Percentiles rank a stretch among this genome's conserved stretches.
Evolutionary conservation across 306 rosid species (phyloP).

Genomic region (Rosa multiflora): DNA sequence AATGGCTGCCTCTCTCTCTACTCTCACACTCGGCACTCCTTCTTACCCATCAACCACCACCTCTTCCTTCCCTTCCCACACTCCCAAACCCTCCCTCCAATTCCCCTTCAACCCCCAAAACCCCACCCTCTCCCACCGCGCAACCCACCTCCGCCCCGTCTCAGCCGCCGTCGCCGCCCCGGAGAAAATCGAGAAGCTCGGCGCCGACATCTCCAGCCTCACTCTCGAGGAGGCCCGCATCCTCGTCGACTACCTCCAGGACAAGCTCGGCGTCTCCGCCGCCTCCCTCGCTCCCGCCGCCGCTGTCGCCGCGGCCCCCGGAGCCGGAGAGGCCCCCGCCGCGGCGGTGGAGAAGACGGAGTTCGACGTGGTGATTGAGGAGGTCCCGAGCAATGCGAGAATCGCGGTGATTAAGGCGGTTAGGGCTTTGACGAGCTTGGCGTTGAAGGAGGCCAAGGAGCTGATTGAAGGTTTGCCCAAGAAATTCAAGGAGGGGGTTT

Average conservation of each 20-base stretch:
- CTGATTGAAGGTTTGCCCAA: constrained; percentile 89
- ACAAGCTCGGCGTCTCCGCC: constrained; percentile 90
- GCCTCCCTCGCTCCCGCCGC: constrained; percentile 78
- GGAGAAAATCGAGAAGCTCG: constrained; percentile 63
- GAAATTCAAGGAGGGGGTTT: constrained; percentile 78
- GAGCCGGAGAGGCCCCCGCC: constrained; percentile 28
- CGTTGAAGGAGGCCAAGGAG: constrained; percentile 92
- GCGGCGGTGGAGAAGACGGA: constrained; percentile 84
- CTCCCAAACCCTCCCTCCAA: constrained; percentile 39
- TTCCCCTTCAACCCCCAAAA: constrained; percentile 33
- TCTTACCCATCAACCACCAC: constrained; percentile 30
- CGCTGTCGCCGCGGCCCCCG: constrained; percentile 41
- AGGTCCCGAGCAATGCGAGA: constrained; percentile 74
- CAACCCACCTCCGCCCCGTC: constrained; percentile 53
- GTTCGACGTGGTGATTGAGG: constrained; percentile 89
- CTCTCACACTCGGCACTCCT: constrained; percentile 45
- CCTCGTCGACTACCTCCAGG: constrained; percentile 87
- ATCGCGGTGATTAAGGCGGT: constrained; percentile 88
- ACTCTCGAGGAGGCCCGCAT: constrained; percentile 79
- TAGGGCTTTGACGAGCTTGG: constrained; percentile 75
- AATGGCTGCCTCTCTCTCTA: constrained; percentile 64
- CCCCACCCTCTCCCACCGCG: constrained; percentile 41
- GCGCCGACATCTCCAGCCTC: constrained; percentile 60
- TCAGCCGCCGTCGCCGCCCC: constrained; percentile 69
- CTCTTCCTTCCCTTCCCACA: constrained; percentile 34